Base-by-base conservation (phyloP, 2,329 filamentous ascomycete species). In the Bipolaris cookei region DNA sequence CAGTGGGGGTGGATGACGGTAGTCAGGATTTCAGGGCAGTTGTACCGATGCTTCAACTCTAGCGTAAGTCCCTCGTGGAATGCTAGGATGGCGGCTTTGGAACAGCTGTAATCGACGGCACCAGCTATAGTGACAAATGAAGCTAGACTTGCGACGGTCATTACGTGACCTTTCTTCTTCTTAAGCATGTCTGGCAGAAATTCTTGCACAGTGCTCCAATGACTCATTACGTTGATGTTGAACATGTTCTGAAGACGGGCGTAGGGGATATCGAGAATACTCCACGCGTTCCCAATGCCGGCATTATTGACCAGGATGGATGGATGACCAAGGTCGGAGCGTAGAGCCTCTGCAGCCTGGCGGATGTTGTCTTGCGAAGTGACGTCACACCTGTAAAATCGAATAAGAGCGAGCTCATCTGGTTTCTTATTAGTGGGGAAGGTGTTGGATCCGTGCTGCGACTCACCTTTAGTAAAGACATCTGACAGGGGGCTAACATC, bases 1-100 rank as follows among this genome's bases (percentile, higher is more conserved):
- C 76, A 80, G 21, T 68, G 71, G 2, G 79, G 79, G 62, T 80
- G 78, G 1, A 80, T 74, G 21, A 78, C 71, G 5, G 76, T 75
- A 7, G 77, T 78, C 58, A 77, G 77, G 67, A 81, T 76, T 56
- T 79, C 67, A 16, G 78, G 78, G 18, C 75, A 77, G 11, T 76
- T 69, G 68, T 79, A 76, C 37, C 77, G 72, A 54, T 77, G 71
- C 55, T 79, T 77, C 14, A 80, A 62, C 57, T 81, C 79, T 38
- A 76, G 70, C 0, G 65, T 69, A 3, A 81, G 68, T 6, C 65
- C 70, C 54, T 76, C 74, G 28, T 76, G 66, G 30, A 77, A 71
- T 10, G 72, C 69, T 16, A 70, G 58, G 2, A 76, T 57, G 5
- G 65, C 74, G 16, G 66, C 69, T 58, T 77, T 77, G 7, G 74